Percentiles rank a stretch among this genome's conserved stretches.
Evolutionary conservation across 2,329 filamentous ascomycete species (phyloP).

Genomic region (Botrytis galanthina): DNA sequence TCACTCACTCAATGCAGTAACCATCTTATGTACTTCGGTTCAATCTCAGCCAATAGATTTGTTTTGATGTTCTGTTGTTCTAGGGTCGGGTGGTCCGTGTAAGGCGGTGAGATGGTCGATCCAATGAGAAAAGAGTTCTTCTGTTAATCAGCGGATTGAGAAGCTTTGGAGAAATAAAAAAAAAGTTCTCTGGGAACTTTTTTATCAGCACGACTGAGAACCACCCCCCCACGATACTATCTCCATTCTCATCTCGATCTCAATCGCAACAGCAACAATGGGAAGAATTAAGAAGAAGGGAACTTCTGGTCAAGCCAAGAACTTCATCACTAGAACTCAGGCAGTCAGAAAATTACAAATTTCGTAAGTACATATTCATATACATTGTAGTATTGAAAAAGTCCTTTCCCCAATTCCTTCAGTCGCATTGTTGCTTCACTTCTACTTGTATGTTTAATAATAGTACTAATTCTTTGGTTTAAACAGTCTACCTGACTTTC

Average conservation of each 20-base stretch:
- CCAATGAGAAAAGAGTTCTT: constrained; percentile 19
- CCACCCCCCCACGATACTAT: background rate
- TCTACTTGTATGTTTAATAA: background rate
- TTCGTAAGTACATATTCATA: constrained; percentile 15
- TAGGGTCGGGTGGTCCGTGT: background rate
- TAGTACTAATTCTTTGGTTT: background rate
- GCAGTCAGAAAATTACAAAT: constrained; percentile 97
- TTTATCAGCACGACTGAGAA: constrained; percentile 21
- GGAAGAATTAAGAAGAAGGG: constrained; percentile 86
- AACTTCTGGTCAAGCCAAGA: constrained; percentile 85
- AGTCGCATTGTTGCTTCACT: background rate
- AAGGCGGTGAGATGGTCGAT: constrained; percentile 21
- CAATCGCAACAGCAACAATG: constrained; percentile 48
- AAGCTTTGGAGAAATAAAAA: constrained; percentile 18
- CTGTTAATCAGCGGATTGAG: constrained; percentile 9
- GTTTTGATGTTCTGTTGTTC: constrained; percentile 10
- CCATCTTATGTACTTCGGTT: background rate
- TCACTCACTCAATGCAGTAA: background rate
- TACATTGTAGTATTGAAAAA: background rate
- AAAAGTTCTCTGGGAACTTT: constrained; percentile 19
- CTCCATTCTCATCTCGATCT: background rate
- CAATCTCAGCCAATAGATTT: constrained; percentile 13
- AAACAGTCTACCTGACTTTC: constrained; percentile 85
- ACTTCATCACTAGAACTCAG: constrained; percentile 96
- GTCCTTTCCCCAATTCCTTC: background rate